Evolutionary conservation across 2,329 filamentous ascomycete genomes (phyloP), one percentile per base, ranked within the genome.

Genomic region (Madurella fahalii): DNA sequence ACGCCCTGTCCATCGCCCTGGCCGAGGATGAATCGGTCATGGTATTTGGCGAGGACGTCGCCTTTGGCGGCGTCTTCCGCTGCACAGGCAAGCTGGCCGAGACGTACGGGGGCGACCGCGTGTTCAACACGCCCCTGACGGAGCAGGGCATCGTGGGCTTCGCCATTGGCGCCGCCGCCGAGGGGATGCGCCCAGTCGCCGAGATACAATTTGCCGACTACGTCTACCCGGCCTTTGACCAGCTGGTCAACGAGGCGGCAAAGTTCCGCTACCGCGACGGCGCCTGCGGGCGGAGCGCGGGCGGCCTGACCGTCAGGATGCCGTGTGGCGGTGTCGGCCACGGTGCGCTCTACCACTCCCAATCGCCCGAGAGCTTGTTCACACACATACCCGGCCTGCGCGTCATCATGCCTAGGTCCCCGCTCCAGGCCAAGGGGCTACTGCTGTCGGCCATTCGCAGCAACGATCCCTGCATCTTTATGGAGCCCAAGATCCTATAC

Each of bases 161-260:
- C 67, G 94, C 87, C 11, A 91, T 97, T 62, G 94, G 94, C 2
- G 84, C 86, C 37, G 92, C 93, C 0, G 89, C 90, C 7, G 88
- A 96, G 74, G 93, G 93, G 20, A 91, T 96, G 88, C 87, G 87
- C 54, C 90, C 94, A 0, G 83, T 97, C 20, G 93, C 93, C 0
- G 94, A 99, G 75, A 91, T 96, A 52, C 92, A 96, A 69, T 96
- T 96, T 67, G 92, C 92, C 56, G 92, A 96, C 69, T 96, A 96
- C 69, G 85, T 96, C 52, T 96, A 86, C 69, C 92, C 92, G 2
- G 91, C 92, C 0, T 96, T 95, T 65, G 91, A 96, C 67, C 91
- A 96, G 74, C 81, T 96, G 32, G 90, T 96, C 66, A 96, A 96
- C 65, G 91, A 96, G 72, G 91, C 89, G 0, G 89, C 90, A 57